Evolutionary conservation across 192 early-diverging fungal species (phyloP).

Genomic region (Backusella luteola): DNA sequence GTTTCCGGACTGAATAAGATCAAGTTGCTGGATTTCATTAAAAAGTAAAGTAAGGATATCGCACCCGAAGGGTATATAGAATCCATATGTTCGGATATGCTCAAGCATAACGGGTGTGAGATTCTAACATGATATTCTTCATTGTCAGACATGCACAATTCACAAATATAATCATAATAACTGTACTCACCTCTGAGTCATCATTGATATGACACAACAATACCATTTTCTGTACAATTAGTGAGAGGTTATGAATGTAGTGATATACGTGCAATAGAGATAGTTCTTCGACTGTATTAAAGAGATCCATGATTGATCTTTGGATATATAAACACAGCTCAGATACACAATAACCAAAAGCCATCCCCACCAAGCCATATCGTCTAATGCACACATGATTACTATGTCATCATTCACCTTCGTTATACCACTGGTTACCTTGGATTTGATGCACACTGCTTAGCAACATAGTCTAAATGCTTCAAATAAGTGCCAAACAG

Average conservation of each 20-base stretch:
- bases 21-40: conserved; percentile 19
- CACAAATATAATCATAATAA: background rate
- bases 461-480: conserved; percentile 28
- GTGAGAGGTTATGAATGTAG: conserved; percentile 18
- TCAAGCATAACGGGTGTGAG: background rate
- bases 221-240: conserved; percentile 28
- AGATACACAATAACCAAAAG: conserved; percentile 39
- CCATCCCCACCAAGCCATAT: conserved; percentile 34
- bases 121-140: background rate
- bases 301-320: conserved; percentile 27
- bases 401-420: background rate
- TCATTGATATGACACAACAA: conserved; percentile 33
- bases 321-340: conserved; percentile 35
- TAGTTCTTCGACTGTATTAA: conserved; percentile 5
- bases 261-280: conserved; percentile 33
- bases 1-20: conserved; percentile 22
- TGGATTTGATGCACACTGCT: conserved; percentile 25
- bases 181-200: background rate
- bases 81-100: conserved; percentile 10
- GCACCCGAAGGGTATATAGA: conserved; percentile 36
- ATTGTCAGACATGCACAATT: background rate
- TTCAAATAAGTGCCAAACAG: conserved; percentile 31
- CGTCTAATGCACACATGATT: conserved; percentile 13
- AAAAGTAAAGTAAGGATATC: conserved; percentile 37
- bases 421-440: conserved; percentile 19